A percentile compares a stretch with the other conserved stretches of the same genome.
These are phyloP conservation scores for Ambrosiella cleistominuta DNA, from an alignment of 2,329 filamentous ascomycete genomes.

Conservation along the genomic window DNA sequence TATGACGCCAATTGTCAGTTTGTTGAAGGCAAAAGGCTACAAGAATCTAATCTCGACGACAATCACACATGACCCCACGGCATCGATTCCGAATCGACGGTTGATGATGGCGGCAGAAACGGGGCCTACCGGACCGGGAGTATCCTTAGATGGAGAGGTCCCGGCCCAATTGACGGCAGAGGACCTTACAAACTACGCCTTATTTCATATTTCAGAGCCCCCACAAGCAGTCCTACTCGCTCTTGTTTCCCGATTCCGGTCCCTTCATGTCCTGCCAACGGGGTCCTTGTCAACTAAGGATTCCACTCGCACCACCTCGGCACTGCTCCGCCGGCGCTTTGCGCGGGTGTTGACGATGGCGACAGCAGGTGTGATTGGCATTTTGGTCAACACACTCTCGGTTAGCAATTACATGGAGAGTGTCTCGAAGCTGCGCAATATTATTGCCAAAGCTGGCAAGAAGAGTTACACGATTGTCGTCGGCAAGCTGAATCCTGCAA, in stretches of 20 bases:
- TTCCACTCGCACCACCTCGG: slow-evolving; percentile 27
- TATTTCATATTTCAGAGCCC: slow-evolving; percentile 75
- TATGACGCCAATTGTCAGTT: slow-evolving; percentile 37
- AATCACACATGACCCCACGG: slow-evolving; percentile 62
- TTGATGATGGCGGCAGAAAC: slow-evolving; percentile 16
- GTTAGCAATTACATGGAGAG: slow-evolving; percentile 79
- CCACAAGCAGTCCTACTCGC: slow-evolving; percentile 71
- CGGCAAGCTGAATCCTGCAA: slow-evolving; percentile 87
- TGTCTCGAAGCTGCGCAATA: slow-evolving; percentile 51
- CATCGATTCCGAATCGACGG: slow-evolving; percentile 61
- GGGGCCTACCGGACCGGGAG: slow-evolving; percentile 15
- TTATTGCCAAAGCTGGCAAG: slow-evolving; percentile 67
- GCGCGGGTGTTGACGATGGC: slow-evolving; percentile 66
- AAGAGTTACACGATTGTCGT: slow-evolving; percentile 95
- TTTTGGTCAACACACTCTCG: slow-evolving; percentile 87
- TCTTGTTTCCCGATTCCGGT: slow-evolving; percentile 62
- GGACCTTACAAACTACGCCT: slow-evolving; percentile 46
- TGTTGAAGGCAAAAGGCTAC: slow-evolving; percentile 49
- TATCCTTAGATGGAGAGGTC: neutral
- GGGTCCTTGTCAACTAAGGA: slow-evolving; percentile 27
- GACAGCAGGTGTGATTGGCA: slow-evolving; percentile 72
- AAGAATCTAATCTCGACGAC: slow-evolving; percentile 47
- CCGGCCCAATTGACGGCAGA: slow-evolving; percentile 18
- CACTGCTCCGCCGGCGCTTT: slow-evolving; percentile 65
- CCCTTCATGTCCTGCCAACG: slow-evolving; percentile 62